These are phyloP conservation scores for Venturia carpophila DNA, from an alignment of 2,329 filamentous ascomycete species.

Conservation along the genomic window DNA sequence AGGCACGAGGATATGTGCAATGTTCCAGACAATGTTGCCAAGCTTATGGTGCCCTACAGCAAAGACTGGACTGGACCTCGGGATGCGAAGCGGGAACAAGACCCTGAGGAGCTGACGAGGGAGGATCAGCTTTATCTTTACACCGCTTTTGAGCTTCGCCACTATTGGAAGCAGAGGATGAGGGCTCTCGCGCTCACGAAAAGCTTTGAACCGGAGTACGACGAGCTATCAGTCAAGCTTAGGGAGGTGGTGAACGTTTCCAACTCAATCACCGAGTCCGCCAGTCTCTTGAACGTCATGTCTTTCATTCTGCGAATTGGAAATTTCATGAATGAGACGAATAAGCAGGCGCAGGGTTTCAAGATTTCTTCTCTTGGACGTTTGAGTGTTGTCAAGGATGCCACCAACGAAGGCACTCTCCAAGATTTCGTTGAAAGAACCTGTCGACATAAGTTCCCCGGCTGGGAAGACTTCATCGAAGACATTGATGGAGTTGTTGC, in stretches of 20 bases:
- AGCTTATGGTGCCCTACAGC: constrained; percentile 89
- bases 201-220: constrained; percentile 80
- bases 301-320: constrained; percentile 95
- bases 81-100: constrained; percentile 70
- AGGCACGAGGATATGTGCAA: constrained; percentile 89
- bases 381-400: constrained; percentile 95
- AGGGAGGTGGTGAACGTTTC: constrained; percentile 79
- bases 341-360: constrained; percentile 97
- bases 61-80: constrained; percentile 90
- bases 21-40: constrained; percentile 81
- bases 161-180: constrained; percentile 99
- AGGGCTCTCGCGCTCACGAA: constrained; percentile 77
- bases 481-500: constrained; percentile 75
- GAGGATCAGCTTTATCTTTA: constrained; percentile 94
- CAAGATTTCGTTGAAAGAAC: constrained; percentile 95
- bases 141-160: constrained; percentile 88
- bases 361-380: constrained; percentile 91
- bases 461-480: constrained; percentile 82
- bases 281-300: constrained; percentile 90
- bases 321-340: constrained; percentile 99
- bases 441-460: constrained; percentile 89
- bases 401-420: constrained; percentile 95
- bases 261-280: constrained; percentile 82
- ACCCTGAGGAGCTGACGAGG: constrained; percentile 79
- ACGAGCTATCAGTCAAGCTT: constrained; percentile 79